A percentile compares a stretch with the other conserved stretches of the same genome.
phyloP scores from a whole-genome alignment of 2,329 filamentous ascomycete species.

The Penicillium sp. region DNA sequence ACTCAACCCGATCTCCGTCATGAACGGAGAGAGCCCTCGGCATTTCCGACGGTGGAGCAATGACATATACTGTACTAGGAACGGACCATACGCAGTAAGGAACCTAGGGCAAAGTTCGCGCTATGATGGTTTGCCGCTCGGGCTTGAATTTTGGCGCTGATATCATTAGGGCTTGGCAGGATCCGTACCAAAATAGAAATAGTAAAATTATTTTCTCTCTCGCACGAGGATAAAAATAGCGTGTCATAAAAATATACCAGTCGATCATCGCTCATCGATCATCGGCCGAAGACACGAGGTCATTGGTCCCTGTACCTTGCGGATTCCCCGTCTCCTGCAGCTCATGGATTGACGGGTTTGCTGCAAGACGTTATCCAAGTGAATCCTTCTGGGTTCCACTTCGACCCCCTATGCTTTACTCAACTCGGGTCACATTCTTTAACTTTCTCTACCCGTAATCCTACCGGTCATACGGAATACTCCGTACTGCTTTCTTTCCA shows the following conservation, averaged over 20 bases:
- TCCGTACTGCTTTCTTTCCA: neutral
- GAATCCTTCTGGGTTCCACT: slow-evolving; percentile 8
- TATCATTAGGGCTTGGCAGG: slow-evolving; percentile 15
- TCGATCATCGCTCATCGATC: slow-evolving; percentile 6
- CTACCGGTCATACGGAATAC: too few species aligned
- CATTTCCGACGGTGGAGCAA: slow-evolving; percentile 8
- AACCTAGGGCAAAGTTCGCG: neutral
- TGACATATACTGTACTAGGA: too few species aligned
- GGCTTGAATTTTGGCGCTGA: slow-evolving; percentile 3
- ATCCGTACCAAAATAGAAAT: slow-evolving; percentile 8
- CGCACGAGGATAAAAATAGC: neutral
- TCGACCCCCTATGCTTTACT: slow-evolving; percentile 8
- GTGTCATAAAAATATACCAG: slow-evolving; percentile 12
- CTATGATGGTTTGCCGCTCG: too few species aligned
- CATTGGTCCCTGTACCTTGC: slow-evolving; percentile 3
- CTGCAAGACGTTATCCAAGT: too few species aligned
- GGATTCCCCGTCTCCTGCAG: slow-evolving; percentile 7
- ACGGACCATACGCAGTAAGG: too few species aligned
- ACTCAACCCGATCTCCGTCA: slow-evolving; percentile 7
- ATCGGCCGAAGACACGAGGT: slow-evolving; percentile 5
- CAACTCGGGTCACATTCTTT: neutral
- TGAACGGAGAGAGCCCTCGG: slow-evolving; percentile 19
- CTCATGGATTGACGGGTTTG: neutral
- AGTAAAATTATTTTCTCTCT: neutral
- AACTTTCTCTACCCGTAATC: neutral